Evolutionary conservation across 768 basidiomycete species (phyloP).

Genomic region (Postia placenta): DNA sequence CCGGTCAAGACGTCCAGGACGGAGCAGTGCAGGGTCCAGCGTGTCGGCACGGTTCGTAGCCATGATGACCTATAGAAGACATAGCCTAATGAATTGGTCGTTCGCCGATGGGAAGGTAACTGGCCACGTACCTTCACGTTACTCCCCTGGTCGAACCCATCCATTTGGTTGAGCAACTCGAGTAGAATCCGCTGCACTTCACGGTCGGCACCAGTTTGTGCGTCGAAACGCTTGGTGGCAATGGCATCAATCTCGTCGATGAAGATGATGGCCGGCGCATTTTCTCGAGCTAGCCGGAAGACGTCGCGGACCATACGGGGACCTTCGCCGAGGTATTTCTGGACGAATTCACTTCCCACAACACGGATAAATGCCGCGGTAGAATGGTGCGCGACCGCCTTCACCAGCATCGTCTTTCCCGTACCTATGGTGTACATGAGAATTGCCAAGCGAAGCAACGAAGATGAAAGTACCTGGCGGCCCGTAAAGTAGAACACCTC

Average conservation of each 20-base stretch:
- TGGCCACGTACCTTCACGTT: constrained; percentile 79
- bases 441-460: not conserved
- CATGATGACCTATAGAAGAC: constrained; percentile 83
- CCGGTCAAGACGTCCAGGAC: constrained; percentile 94
- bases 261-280: constrained; percentile 97
- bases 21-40: constrained; percentile 92
- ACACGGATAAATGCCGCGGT: constrained; percentile 98
- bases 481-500: constrained; percentile 94
- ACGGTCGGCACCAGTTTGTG: constrained; percentile 97
- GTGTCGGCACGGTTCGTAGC: constrained; percentile 99
- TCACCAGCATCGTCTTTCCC: constrained; percentile 98
- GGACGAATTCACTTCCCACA: constrained; percentile 97
- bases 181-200: constrained; percentile 98
- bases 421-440: constrained; percentile 53
- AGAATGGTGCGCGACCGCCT: constrained; percentile 98
- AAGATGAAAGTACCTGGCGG: constrained; percentile 68
- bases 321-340: constrained; percentile 98
- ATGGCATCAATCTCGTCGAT: constrained; percentile 99
- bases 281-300: constrained; percentile 95
- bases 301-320: constrained; percentile 99
- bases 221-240: constrained; percentile 98
- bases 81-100: constrained; percentile 2
- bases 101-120: not conserved
- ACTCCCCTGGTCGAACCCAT: constrained; percentile 97
- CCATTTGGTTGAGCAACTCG: constrained; percentile 98